These are phyloP conservation scores for Cucurbita argyrosperma DNA, from an alignment of 306 rosid species.

Conservation along the genomic window DNA sequence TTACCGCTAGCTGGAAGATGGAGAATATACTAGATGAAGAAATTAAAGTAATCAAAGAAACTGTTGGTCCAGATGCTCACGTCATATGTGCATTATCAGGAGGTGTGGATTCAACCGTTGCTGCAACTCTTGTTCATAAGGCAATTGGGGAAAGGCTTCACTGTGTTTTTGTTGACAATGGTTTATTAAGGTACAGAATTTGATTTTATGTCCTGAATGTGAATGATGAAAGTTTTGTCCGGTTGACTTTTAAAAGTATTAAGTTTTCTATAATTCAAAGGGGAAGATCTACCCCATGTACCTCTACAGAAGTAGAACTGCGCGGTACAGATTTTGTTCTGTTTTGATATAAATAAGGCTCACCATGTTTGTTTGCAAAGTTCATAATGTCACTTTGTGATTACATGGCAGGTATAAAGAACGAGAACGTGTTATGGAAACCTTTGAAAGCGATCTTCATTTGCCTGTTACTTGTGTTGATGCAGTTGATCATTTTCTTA, in stretches of 20 bases:
- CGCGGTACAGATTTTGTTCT: not conserved
- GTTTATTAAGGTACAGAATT: constrained; percentile 56
- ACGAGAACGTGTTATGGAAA: constrained; percentile 76
- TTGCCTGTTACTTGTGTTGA: constrained; percentile 73
- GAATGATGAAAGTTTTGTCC: not conserved
- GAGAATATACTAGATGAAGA: constrained; percentile 77
- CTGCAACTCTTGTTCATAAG: constrained; percentile 82
- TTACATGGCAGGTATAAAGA: constrained; percentile 53
- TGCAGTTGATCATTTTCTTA: constrained; percentile 56
- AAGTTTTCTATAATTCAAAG: not conserved
- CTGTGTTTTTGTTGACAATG: constrained; percentile 91
- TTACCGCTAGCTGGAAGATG: constrained; percentile 74
- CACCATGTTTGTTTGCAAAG: not conserved
- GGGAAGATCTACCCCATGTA: not conserved
- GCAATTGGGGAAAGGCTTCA: constrained; percentile 93
- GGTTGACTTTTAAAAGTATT: not conserved
- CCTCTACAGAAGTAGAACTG: not conserved
- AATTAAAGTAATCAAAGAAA: constrained; percentile 45
- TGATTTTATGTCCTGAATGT: not conserved
- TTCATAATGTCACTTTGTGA: not conserved
- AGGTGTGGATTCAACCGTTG: constrained; percentile 96
- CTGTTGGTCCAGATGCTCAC: constrained; percentile 47
- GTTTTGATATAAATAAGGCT: not conserved
- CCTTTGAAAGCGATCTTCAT: constrained; percentile 81
- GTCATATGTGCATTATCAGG: constrained; percentile 91